Evolutionary conservation across 768 basidiomycete genomes (phyloP), one percentile per base, ranked within the genome.

Genomic region (Phanerochaete carnosa): DNA sequence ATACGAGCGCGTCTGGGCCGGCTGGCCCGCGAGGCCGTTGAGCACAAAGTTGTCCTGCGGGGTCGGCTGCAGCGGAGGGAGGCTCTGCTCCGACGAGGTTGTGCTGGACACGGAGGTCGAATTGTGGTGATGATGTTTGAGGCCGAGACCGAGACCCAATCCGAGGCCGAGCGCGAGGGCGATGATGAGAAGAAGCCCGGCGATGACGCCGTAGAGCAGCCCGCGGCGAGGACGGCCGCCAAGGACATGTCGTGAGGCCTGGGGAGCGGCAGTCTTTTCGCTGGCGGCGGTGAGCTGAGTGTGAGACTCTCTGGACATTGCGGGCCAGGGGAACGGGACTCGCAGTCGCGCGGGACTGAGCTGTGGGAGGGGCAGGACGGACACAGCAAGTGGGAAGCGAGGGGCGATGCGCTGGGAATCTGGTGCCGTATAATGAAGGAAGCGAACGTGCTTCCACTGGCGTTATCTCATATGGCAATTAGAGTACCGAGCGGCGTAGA

Each of bases 1-100:
- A 52, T 75, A 80, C 32, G 70, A 11, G 8, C 81, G 73, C 22
- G 78, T 79, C 59, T 73, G 76, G 8, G 80, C 67, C 2, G 69
- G 53, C 51, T 68, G 58, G 19, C 63, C 66, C 3, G 49, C 28
- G 13, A 66, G 55, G 2, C 60, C 52, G 15, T 60, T 57, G 2
- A 68, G 26, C 7, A 62, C 54, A 26, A 69, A 69, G 62, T 65
- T 61, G 26, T 16, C 35, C 8, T 45, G 46, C 13, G 60, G 29
- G 23, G 58, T 55, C 23, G 43, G 16, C 43, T 45, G 39, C 46
- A 58, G 23, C 28, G 57, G 9, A 7, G 57, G 57, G 2, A 58
- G 32, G 32, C 22, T 32, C 25, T 2, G n/a, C 8, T 6, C 29
- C 15, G 61, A 45, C n/a, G 61, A 30, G n/a, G 43, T 26, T 19